These are phyloP conservation scores for Tilletia caries DNA, from an alignment of 1,284 basidiomycete species.

Conservation along the genomic window DNA sequence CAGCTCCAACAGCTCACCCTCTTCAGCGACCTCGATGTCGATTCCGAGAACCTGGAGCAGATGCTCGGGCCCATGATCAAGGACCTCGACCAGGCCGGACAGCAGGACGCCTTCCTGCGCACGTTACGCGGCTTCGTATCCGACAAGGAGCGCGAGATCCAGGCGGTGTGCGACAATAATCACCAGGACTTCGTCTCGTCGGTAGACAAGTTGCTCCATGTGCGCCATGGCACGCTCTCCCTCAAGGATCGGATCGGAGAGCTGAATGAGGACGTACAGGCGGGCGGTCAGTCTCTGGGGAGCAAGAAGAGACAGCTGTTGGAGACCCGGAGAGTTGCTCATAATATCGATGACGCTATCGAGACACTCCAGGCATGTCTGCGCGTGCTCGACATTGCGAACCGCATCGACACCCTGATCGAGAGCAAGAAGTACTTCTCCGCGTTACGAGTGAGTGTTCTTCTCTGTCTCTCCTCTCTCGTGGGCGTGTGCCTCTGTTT, in stretches of 20 bases:
- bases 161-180: slow-evolving; percentile 89
- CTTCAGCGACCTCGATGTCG: slow-evolving; percentile 46
- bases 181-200: slow-evolving; percentile 91
- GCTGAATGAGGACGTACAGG: slow-evolving; percentile 61
- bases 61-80: slow-evolving; percentile 53
- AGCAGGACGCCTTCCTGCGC: slow-evolving; percentile 85
- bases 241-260: slow-evolving; percentile 61
- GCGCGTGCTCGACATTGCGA: slow-evolving; percentile 87
- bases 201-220: slow-evolving; percentile 88
- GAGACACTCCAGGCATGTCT: slow-evolving; percentile 89
- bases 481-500: too few relatives aligned
- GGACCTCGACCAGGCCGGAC: slow-evolving; percentile 75
- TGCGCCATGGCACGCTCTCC: slow-evolving; percentile 68
- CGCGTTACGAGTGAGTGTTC: slow-evolving; percentile 68
- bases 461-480: background rate
- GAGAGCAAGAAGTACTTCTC: slow-evolving; percentile 88
- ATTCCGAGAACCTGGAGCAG: slow-evolving; percentile 51
- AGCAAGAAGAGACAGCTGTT: slow-evolving; percentile 56
- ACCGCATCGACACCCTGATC: slow-evolving; percentile 88
- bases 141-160: slow-evolving; percentile 92
- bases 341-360: slow-evolving; percentile 92
- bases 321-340: slow-evolving; percentile 83
- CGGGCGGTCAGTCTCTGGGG: slow-evolving; percentile 40
- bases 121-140: slow-evolving; percentile 81
- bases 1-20: slow-evolving; percentile 52